phyloP scores from a whole-genome alignment of 257 asterid genomes.

The Eucommia ulmoides region DNA sequence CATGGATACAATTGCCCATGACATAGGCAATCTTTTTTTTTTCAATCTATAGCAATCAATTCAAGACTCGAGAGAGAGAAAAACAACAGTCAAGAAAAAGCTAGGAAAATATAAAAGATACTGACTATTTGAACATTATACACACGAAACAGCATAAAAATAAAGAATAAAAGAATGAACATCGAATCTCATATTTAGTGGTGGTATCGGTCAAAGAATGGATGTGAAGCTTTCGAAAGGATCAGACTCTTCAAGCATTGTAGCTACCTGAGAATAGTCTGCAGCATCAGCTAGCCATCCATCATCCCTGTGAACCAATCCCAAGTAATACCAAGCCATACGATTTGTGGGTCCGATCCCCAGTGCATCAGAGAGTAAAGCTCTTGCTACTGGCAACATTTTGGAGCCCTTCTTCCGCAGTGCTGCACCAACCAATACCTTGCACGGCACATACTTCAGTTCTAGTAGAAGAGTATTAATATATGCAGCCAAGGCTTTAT shows the following conservation, averaged over 20 bases:
- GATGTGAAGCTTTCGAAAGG: slow-evolving; percentile 80
- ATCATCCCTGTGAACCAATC: slow-evolving; percentile 71
- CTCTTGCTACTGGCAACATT: slow-evolving; percentile 78
- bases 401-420: slow-evolving; percentile 44
- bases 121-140: too few species aligned
- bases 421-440: slow-evolving; percentile 52
- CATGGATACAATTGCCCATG: too few species aligned
- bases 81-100: too few species aligned
- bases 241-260: slow-evolving; percentile 83
- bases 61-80: too few species aligned
- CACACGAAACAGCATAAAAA: slow-evolving; percentile 5
- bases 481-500: slow-evolving; percentile 55
- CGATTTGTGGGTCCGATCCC: slow-evolving; percentile 75
- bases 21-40: too few species aligned
- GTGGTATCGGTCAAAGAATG: slow-evolving; percentile 23
- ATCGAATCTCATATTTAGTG: slow-evolving; percentile 2
- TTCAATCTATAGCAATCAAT: too few species aligned
- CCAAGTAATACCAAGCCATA: slow-evolving; percentile 84
- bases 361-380: slow-evolving; percentile 79
- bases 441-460: slow-evolving; percentile 70
- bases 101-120: too few species aligned
- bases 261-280: slow-evolving; percentile 97
- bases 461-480: slow-evolving; percentile 67
- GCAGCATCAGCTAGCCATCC: slow-evolving; percentile 83
- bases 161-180: slow-evolving; percentile 64